Conservation (phyloP, 108 stramenopile species). For the Parietichytrium sp. region DNA sequence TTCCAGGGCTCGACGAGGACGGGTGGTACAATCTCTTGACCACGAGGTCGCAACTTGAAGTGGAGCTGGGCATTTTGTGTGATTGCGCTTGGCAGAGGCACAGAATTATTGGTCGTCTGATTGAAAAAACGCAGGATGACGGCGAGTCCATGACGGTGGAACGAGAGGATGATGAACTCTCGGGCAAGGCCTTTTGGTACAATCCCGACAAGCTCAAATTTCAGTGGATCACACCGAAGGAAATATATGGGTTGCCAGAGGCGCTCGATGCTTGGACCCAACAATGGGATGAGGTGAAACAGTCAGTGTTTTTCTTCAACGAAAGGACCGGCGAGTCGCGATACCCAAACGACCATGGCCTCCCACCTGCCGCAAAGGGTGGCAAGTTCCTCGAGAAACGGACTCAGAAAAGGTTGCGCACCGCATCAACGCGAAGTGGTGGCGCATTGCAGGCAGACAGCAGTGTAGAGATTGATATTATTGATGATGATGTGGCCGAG, state of each 20-base stretch:
- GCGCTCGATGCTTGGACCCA: background rate
- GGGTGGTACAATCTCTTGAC: background rate
- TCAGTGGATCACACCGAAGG: conserved; percentile 6
- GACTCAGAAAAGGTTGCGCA: background rate
- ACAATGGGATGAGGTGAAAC: background rate
- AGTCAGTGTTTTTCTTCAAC: background rate
- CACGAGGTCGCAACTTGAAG: conserved; percentile 6
- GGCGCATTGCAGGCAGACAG: background rate
- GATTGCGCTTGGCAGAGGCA: background rate
- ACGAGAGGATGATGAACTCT: conserved; percentile 20
- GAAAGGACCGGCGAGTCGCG: background rate
- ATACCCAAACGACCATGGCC: background rate
- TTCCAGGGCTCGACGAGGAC: background rate
- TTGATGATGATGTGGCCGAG: conserved; percentile 4
- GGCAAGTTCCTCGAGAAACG: conserved; percentile 1
- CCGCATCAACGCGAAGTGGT: no score
- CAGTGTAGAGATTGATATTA: background rate
- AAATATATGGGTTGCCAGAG: conserved; percentile 23
- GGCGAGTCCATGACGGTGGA: background rate
- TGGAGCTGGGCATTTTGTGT: conserved; percentile 13
- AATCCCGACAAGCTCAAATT: conserved; percentile 12
- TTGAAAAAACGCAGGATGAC: background rate
- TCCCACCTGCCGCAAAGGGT: background rate
- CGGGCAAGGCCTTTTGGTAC: conserved; percentile 35
- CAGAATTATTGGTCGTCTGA: background rate